These are phyloP conservation scores for Larix kaempferi DNA, from an alignment of 75 land plant genomes.

Conservation along the genomic window DNA sequence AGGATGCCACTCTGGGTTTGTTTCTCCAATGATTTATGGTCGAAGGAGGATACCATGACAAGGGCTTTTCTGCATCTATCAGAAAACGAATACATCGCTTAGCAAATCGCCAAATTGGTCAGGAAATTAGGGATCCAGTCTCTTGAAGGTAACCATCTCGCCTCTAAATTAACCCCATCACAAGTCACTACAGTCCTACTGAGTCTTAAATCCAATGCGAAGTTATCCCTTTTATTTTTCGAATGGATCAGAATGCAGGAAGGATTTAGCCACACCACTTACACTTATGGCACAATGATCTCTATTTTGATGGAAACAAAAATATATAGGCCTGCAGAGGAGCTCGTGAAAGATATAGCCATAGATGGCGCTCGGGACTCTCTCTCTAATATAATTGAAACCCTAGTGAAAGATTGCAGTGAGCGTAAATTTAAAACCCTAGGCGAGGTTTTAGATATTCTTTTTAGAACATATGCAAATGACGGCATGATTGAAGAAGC, in stretches of 20 bases:
- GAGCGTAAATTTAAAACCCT: neutral
- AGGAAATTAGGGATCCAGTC: too few relatives aligned
- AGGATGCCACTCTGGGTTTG: too few relatives aligned
- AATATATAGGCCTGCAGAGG: neutral
- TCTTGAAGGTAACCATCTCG: too few relatives aligned
- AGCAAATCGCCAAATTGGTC: too few relatives aligned
- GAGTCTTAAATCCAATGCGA: neutral
- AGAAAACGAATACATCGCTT: too few relatives aligned
- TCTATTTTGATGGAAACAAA: neutral
- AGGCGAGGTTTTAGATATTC: constrained; percentile 10
- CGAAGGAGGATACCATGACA: too few relatives aligned
- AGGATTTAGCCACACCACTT: neutral
- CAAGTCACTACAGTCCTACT: neutral
- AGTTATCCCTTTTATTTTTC: neutral
- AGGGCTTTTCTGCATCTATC: too few relatives aligned
- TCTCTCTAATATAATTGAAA: neutral
- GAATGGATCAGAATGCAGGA: neutral
- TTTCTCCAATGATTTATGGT: too few relatives aligned
- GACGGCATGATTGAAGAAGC: constrained; percentile 30
- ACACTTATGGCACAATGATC: neutral
- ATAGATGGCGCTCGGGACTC: neutral
- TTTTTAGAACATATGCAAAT: constrained; percentile 34
- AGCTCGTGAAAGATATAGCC: neutral
- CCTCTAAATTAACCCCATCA: neutral
- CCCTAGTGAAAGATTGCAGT: neutral